Percentiles rank a stretch among this genome's conserved stretches.
phyloP scores from a whole-genome alignment of 208 protist species.

The Crithidia brevicula region DNA sequence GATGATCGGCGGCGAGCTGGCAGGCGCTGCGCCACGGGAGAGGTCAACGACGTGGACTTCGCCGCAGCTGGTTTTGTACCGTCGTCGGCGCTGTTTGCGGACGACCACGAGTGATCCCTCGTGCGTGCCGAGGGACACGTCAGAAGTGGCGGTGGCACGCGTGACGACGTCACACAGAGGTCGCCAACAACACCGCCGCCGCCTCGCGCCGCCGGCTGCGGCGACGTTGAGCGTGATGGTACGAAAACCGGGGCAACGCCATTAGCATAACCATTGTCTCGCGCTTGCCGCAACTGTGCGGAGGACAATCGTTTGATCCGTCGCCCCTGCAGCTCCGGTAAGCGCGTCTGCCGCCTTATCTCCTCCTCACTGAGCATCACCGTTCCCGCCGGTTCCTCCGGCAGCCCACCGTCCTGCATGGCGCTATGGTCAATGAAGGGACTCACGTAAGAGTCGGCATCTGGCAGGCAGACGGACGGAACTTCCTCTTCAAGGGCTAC shows the following conservation, averaged over 20 bases:
- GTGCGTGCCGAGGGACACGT: not conserved
- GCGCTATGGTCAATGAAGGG: conserved; percentile 39
- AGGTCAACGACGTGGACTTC: not conserved
- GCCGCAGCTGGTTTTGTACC: not conserved
- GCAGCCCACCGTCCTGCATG: not conserved
- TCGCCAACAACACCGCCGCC: not conserved
- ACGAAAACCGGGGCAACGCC: not conserved
- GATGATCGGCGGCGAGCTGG: not conserved
- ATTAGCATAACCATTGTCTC: not conserved
- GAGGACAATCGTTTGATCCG: not conserved
- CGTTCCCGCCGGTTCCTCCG: conserved; percentile 9
- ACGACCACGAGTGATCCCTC: not conserved
- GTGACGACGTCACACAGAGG: too few relatives aligned
- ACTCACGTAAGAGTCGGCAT: conserved; percentile 37
- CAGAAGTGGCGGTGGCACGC: too few relatives aligned
- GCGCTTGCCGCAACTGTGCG: not conserved
- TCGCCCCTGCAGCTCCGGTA: conserved; percentile 29
- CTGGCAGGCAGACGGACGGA: conserved; percentile 34
- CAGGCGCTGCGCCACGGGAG: not conserved
- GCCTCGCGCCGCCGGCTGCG: not conserved
- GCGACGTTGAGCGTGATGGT: not conserved
- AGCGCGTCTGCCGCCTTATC: conserved; percentile 19
- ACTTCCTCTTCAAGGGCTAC: not conserved
- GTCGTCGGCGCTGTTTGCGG: not conserved
- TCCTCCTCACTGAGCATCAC: conserved; percentile 21